Conservation (phyloP, 2,329 filamentous ascomycete genomes). For the Leptoxyphium fumago region DNA sequence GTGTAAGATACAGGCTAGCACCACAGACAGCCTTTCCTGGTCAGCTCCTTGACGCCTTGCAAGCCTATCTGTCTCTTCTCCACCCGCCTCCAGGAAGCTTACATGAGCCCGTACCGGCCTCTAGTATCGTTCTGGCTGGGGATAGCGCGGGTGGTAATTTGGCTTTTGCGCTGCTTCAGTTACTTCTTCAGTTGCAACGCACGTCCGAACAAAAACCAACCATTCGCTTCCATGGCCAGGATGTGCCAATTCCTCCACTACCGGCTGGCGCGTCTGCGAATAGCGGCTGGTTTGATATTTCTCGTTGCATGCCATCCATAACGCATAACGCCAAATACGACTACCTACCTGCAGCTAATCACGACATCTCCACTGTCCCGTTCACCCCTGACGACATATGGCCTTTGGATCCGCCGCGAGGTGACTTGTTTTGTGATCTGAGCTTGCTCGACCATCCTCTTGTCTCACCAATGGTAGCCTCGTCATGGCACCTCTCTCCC, state of each 20-base stretch:
- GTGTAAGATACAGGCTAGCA: slow-evolving; percentile 58
- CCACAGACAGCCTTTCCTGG: slow-evolving; percentile 63
- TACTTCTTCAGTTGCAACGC: slow-evolving; percentile 48
- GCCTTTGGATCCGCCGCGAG: slow-evolving; percentile 30
- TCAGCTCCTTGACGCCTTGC: slow-evolving; percentile 56
- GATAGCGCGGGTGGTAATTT: slow-evolving; percentile 68
- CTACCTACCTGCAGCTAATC: slow-evolving; percentile 41
- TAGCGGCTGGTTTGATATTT: slow-evolving; percentile 60
- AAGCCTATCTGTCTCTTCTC: slow-evolving; percentile 58
- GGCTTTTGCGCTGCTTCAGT: slow-evolving; percentile 49
- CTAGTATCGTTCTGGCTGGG: slow-evolving; percentile 55
- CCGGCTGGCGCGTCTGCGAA: slow-evolving; percentile 50
- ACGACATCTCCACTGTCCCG: slow-evolving; percentile 14
- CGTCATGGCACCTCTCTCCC: slow-evolving; percentile 46
- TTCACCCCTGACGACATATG: slow-evolving; percentile 36
- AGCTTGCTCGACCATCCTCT: slow-evolving; percentile 46
- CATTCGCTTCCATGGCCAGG: slow-evolving; percentile 46
- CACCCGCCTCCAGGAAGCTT: slow-evolving; percentile 54
- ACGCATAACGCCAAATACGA: slow-evolving; percentile 41
- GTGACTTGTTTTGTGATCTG: slow-evolving; percentile 33
- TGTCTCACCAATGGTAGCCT: slow-evolving; percentile 43
- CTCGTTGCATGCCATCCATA: slow-evolving; percentile 46
- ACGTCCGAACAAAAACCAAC: slow-evolving; percentile 28
- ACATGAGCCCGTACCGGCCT: slow-evolving; percentile 49
- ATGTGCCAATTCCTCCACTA: slow-evolving; percentile 46